phyloP scores from a whole-genome alignment of 345 rosid species.

The Hirschfeldia incana region DNA sequence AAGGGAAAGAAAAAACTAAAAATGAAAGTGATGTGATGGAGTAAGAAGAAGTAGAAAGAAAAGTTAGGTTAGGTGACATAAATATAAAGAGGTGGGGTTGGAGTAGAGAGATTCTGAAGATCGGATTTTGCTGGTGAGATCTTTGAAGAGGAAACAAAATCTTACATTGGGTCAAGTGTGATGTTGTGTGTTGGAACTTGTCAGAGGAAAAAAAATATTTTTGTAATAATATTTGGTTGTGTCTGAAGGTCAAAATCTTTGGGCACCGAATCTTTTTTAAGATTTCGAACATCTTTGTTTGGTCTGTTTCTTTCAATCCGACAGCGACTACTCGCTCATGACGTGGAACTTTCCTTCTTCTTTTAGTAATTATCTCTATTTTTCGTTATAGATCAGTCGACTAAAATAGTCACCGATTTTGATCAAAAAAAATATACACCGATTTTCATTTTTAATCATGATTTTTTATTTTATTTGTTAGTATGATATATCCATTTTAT shows the following conservation, averaged over 20 bases:
- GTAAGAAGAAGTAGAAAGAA: neutral
- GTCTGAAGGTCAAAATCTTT: slow-evolving; percentile 13
- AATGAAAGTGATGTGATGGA: slow-evolving; percentile 16
- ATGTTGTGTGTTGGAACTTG: slow-evolving; percentile 34
- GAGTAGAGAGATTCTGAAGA: slow-evolving; percentile 28
- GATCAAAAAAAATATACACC: neutral
- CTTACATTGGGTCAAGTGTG: slow-evolving; percentile 37
- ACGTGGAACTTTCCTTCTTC: slow-evolving; percentile 34
- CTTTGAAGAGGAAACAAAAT: slow-evolving; percentile 40
- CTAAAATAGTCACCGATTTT: neutral
- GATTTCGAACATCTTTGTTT: slow-evolving; percentile 39
- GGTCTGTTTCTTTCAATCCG: slow-evolving; percentile 40
- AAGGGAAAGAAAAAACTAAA: neutral
- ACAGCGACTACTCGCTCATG: slow-evolving; percentile 34
- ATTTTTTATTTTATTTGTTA: neutral
- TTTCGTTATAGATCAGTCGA: neutral
- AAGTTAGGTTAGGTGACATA: slow-evolving; percentile 18
- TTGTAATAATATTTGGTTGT: neutral
- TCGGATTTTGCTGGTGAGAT: slow-evolving; percentile 38
- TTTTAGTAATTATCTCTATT: slow-evolving; percentile 5
- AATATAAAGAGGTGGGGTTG: slow-evolving; percentile 13
- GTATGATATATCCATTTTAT: neutral
- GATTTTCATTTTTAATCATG: neutral
- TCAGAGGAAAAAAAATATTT: slow-evolving; percentile 22
- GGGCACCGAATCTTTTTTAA: slow-evolving; percentile 40